A percentile compares a stretch with the other conserved stretches of the same genome.
Conservation (phyloP, 2,329 filamentous ascomycete genomes). For the Sodiomyces alkalinus region DNA sequence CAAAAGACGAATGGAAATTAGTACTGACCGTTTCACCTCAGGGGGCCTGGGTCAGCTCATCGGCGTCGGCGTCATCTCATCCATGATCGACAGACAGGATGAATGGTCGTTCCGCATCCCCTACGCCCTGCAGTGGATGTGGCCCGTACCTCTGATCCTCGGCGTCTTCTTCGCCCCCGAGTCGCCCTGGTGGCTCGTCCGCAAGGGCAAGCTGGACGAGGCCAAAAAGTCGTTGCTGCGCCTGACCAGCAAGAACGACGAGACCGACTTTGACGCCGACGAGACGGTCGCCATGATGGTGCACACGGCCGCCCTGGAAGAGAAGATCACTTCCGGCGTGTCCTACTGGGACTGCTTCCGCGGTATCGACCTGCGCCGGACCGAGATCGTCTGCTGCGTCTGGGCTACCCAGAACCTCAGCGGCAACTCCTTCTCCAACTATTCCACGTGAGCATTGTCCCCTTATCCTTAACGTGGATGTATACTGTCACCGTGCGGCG, state of each 20-base stretch:
- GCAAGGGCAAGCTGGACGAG: slow-evolving; percentile 45
- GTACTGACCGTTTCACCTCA: too few relatives aligned
- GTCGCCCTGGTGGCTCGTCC: slow-evolving; percentile 64
- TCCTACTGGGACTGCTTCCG: slow-evolving; percentile 74
- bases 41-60: slow-evolving; percentile 55
- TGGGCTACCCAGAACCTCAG: slow-evolving; percentile 50
- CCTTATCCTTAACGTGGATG: neutral
- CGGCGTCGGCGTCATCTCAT: slow-evolving; percentile 57
- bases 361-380: slow-evolving; percentile 62
- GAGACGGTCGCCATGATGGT: slow-evolving; percentile 88
- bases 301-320: slow-evolving; percentile 70
- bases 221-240: slow-evolving; percentile 52
- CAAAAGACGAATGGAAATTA: too few relatives aligned
- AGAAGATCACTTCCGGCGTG: slow-evolving; percentile 57
- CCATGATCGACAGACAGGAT: slow-evolving; percentile 48
- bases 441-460: slow-evolving; percentile 33
- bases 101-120: slow-evolving; percentile 58
- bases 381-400: slow-evolving; percentile 51
- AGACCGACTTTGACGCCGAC: slow-evolving; percentile 63
- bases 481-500: too few relatives aligned
- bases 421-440: slow-evolving; percentile 50
- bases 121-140: slow-evolving; percentile 65
- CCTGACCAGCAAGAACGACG: slow-evolving; percentile 44
- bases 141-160: slow-evolving; percentile 51
- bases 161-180: slow-evolving; percentile 56